These are phyloP conservation scores for Eucalyptus pumila DNA, from an alignment of 345 rosid genomes.

Conservation along the genomic window DNA sequence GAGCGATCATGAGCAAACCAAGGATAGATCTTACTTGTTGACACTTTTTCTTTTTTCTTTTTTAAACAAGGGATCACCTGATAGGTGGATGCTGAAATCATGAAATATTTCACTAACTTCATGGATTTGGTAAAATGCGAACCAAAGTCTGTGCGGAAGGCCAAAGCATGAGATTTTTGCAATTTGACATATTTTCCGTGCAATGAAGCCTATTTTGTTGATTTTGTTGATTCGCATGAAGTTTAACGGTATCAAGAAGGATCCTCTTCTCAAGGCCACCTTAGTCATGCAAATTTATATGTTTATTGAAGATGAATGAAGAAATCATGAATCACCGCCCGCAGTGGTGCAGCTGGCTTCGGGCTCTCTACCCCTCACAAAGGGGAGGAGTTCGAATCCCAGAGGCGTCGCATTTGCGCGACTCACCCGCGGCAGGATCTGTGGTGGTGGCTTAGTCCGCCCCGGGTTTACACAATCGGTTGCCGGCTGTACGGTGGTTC, in stretches of 20 bases:
- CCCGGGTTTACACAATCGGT: no score
- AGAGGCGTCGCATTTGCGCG: no score
- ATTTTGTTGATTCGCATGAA: neutral
- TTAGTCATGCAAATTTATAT: neutral
- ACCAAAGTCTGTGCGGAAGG: neutral
- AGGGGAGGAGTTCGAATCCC: no score
- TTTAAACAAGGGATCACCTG: neutral
- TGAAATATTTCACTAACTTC: neutral
- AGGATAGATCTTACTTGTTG: neutral
- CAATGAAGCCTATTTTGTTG: neutral
- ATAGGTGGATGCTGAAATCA: neutral
- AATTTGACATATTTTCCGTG: neutral
- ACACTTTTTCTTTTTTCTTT: neutral
- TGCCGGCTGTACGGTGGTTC: no score
- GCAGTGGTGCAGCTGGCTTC: no score
- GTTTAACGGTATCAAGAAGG: neutral
- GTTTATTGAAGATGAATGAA: neutral
- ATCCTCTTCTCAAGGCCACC: neutral
- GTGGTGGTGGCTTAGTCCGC: no score
- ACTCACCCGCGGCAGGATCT: no score
- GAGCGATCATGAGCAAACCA: neutral
- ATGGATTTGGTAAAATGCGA: neutral
- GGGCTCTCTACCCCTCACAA: no score
- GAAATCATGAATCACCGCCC: neutral
- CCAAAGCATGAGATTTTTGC: neutral